Conservation (phyloP, 2,329 filamentous ascomycete genomes). For the Lasiodiplodia gonubiensis region DNA sequence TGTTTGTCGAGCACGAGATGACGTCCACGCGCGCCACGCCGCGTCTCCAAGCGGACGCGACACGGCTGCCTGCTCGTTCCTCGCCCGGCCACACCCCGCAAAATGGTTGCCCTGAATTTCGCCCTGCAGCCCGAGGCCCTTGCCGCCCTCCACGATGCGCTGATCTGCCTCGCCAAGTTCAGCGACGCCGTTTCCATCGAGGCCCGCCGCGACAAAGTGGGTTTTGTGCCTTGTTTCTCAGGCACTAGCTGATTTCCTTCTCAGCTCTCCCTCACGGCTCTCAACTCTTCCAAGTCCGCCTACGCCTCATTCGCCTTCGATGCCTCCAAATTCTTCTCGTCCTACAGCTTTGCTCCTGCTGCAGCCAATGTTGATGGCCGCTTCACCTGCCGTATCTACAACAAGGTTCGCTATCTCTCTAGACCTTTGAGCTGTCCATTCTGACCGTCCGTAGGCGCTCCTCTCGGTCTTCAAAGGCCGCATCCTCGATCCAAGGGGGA, state of each 20-base stretch:
- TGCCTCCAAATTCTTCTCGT: slow-evolving; percentile 72
- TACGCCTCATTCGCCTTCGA: slow-evolving; percentile 76
- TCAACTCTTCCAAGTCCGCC: slow-evolving; percentile 81
- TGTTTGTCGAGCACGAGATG: slow-evolving; percentile 12
- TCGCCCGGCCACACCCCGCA: background rate
- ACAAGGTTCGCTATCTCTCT: slow-evolving; percentile 57
- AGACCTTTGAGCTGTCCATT: background rate
- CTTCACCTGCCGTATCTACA: slow-evolving; percentile 78
- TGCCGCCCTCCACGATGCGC: slow-evolving; percentile 71
- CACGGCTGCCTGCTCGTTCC: slow-evolving; percentile 4
- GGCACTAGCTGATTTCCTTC: slow-evolving; percentile 14
- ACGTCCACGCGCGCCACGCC: slow-evolving; percentile 21
- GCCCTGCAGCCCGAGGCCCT: slow-evolving; percentile 76
- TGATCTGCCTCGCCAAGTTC: slow-evolving; percentile 78
- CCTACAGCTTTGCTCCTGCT: slow-evolving; percentile 66
- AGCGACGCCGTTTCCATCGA: slow-evolving; percentile 80
- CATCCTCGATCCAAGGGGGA: slow-evolving; percentile 66
- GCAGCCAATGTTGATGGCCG: slow-evolving; percentile 48
- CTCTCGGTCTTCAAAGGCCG: slow-evolving; percentile 77
- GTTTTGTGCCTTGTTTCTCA: slow-evolving; percentile 31
- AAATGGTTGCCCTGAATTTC: slow-evolving; percentile 67
- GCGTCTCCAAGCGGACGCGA: background rate
- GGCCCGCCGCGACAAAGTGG: slow-evolving; percentile 70
- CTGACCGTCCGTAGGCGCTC: slow-evolving; percentile 47
- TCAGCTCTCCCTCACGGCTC: slow-evolving; percentile 73